phyloP scores from a whole-genome alignment of 352 stramenopile species.

The Phytophthora podocarpi region DNA sequence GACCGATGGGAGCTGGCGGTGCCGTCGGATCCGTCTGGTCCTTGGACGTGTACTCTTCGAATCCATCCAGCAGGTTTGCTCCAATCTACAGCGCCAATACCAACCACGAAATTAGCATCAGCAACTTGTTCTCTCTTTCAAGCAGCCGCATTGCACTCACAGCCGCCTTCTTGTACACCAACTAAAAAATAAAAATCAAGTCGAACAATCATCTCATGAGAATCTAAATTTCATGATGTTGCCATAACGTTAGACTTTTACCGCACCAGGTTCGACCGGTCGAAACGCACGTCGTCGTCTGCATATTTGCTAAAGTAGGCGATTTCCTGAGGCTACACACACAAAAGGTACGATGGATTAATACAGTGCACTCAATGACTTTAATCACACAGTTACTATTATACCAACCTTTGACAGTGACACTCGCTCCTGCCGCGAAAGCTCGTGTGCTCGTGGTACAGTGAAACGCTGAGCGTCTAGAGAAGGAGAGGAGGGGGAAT shows the following conservation, averaged over 20 bases:
- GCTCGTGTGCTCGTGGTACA: conserved; percentile 31
- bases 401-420: conserved; percentile 23
- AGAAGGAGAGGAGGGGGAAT: neutral
- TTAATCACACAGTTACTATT: neutral
- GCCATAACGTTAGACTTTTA: no score
- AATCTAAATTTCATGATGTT: conserved; percentile 3
- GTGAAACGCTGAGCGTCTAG: conserved; percentile 8
- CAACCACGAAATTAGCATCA: neutral
- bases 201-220: neutral
- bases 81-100: conserved; percentile 37
- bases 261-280: conserved; percentile 71
- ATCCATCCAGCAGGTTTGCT: conserved; percentile 60
- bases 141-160: no score
- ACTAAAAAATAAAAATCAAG: conserved; percentile 13
- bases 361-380: neutral
- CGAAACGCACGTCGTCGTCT: conserved; percentile 51
- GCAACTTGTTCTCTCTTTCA: neutral
- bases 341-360: neutral
- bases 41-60: conserved; percentile 57
- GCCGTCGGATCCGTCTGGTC: conserved; percentile 51
- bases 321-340: conserved; percentile 59
- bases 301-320: conserved; percentile 68
- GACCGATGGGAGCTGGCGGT: conserved; percentile 52
- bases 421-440: conserved; percentile 28
- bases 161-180: conserved; percentile 39